Percentiles rank a stretch among this genome's conserved stretches.
Conservation (phyloP, 2,329 filamentous ascomycete genomes). For the Ophiostoma perfectum region DNA sequence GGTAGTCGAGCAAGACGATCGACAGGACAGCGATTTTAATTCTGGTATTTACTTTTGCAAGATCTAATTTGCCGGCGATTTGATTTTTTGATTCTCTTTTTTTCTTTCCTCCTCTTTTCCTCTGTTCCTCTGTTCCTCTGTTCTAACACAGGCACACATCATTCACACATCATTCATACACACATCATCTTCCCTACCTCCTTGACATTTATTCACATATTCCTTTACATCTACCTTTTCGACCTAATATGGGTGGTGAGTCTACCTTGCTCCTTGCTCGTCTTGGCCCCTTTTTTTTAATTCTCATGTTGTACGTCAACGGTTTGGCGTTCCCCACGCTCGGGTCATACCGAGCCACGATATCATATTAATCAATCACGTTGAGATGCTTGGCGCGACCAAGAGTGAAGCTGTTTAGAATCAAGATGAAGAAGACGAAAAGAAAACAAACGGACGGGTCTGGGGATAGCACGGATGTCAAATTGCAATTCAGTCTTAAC, state of each 20-base stretch:
- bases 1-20: not conserved
- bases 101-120: not conserved
- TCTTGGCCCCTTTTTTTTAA: not conserved
- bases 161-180: not conserved
- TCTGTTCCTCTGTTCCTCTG: not conserved
- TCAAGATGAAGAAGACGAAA: no score
- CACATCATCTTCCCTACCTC: not conserved
- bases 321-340: not conserved
- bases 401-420: no score
- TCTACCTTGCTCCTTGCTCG: not conserved
- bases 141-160: no score
- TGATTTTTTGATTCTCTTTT: not conserved
- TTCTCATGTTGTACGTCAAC: not conserved
- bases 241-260: not conserved
- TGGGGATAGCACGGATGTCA: slow-evolving; percentile 87
- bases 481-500: slow-evolving; percentile 83
- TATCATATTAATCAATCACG: not conserved
- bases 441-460: no score
- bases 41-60: not conserved
- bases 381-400: not conserved
- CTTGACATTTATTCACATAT: not conserved
- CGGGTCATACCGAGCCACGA: slow-evolving; percentile 2
- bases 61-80: slow-evolving; percentile 5
- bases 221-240: not conserved
- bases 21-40: not conserved